Evolutionary conservation across 129 eudicot species (phyloP).

Genomic region (Tagetes erecta): DNA sequence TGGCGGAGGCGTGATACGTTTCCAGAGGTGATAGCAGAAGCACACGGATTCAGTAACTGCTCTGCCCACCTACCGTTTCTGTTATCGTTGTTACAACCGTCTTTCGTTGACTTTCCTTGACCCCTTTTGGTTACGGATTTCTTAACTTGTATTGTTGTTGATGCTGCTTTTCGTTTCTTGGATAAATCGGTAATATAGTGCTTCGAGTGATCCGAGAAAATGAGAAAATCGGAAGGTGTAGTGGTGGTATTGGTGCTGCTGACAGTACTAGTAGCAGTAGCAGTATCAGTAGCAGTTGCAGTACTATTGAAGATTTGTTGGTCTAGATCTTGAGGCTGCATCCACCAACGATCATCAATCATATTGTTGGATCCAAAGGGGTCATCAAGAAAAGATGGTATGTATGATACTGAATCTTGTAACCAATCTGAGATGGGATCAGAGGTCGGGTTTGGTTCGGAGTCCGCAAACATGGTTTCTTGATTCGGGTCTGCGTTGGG

Average conservation of each 20-base stretch:
- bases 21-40: conserved; percentile 61
- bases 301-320: conserved; percentile 38
- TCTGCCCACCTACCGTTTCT: conserved; percentile 87
- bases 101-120: conserved; percentile 40
- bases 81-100: conserved; percentile 32
- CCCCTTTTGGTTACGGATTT: conserved; percentile 46
- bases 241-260: conserved; percentile 25
- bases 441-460: conserved; percentile 44
- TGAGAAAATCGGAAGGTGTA: conserved; percentile 30
- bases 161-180: conserved; percentile 60
- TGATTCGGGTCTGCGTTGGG: conserved; percentile 22
- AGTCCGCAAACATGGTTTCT: conserved; percentile 50
- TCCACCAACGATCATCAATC: conserved; percentile 56
- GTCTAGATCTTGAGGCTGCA: conserved; percentile 40
- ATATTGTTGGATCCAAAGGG: conserved; percentile 45
- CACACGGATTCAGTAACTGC: conserved; percentile 83
- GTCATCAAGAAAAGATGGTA: conserved; percentile 64
- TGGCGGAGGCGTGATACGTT: conserved; percentile 66
- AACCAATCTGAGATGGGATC: conserved; percentile 66
- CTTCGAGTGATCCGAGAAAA: conserved; percentile 30
- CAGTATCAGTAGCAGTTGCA: conserved; percentile 16
- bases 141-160: conserved; percentile 31
- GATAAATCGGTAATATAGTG: conserved; percentile 32
- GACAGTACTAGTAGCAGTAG: conserved; percentile 27
- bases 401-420: conserved; percentile 53